Percentiles rank a stretch among this genome's conserved stretches.
These are phyloP conservation scores for Lasiodiplodia sp. DNA, from an alignment of 2,329 filamentous ascomycete species.

Conservation along the genomic window DNA sequence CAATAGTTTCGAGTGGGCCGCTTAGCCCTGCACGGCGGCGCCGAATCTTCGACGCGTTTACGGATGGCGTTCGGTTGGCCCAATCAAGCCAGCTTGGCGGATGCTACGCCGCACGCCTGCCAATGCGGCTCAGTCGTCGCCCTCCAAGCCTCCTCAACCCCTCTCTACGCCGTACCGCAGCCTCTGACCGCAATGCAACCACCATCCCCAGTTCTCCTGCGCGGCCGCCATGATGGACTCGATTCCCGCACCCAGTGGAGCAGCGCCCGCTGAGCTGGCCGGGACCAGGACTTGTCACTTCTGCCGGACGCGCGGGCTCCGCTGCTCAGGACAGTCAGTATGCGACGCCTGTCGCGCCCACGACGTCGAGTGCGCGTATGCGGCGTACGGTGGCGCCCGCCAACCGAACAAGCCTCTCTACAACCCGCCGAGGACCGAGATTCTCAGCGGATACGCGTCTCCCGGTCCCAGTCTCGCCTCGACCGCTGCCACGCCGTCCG, in stretches of 20 bases:
- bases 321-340: conserved; percentile 34
- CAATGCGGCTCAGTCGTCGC: conserved; percentile 12
- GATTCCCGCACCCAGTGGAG: background rate
- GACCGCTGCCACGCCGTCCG: background rate
- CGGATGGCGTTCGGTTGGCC: background rate
- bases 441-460: conserved; percentile 1
- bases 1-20: conserved; percentile 10
- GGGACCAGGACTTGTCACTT: conserved; percentile 33
- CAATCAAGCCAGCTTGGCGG: conserved; percentile 15
- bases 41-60: conserved; percentile 4
- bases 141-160: background rate
- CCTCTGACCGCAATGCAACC: background rate
- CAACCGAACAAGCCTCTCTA: background rate
- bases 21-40: background rate
- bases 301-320: conserved; percentile 34
- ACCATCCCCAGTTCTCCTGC: background rate
- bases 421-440: background rate
- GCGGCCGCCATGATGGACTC: conserved; percentile 5
- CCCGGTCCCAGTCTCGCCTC: conserved; percentile 5
- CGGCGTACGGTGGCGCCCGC: conserved; percentile 34
- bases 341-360: conserved; percentile 34
- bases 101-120: conserved; percentile 22
- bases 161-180: background rate
- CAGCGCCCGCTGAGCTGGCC: background rate
- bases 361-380: conserved; percentile 36